phyloP scores from a whole-genome alignment of 2,329 filamentous ascomycete species.

The Sporothrix sp. region DNA sequence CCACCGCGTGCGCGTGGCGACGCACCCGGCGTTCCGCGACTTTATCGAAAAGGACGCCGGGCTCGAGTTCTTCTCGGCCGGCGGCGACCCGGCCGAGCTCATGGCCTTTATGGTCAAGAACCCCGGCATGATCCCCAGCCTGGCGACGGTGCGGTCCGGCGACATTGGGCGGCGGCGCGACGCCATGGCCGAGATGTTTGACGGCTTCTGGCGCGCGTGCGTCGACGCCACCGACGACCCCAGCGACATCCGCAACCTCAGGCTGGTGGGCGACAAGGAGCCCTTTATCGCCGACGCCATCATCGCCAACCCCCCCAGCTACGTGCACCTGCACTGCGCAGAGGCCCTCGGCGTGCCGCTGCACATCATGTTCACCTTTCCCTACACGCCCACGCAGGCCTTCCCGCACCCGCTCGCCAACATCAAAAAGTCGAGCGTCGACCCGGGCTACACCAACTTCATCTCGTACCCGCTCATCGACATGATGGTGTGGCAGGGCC shows the following conservation, averaged over 20 bases:
- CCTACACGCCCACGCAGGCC: slow-evolving; percentile 63
- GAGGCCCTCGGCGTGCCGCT: slow-evolving; percentile 68
- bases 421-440: slow-evolving; percentile 62
- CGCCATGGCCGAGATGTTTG: slow-evolving; percentile 72
- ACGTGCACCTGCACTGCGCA: slow-evolving; percentile 70
- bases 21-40: slow-evolving; percentile 66
- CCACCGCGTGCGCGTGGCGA: slow-evolving; percentile 68
- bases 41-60: slow-evolving; percentile 64
- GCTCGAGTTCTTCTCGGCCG: slow-evolving; percentile 71
- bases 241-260: slow-evolving; percentile 48
- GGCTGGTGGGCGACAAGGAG: slow-evolving; percentile 52
- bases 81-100: slow-evolving; percentile 68
- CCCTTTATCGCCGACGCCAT: slow-evolving; percentile 68
- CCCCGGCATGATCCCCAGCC: slow-evolving; percentile 62
- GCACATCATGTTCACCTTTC: slow-evolving; percentile 84
- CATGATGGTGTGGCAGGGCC: slow-evolving; percentile 84
- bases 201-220: slow-evolving; percentile 73
- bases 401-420: slow-evolving; percentile 73
- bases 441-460: slow-evolving; percentile 66
- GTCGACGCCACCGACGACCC: slow-evolving; percentile 64
- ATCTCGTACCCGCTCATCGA: slow-evolving; percentile 74
- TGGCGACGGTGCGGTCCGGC: slow-evolving; percentile 62
- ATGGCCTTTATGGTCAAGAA: slow-evolving; percentile 91
- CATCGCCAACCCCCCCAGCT: slow-evolving; percentile 72
- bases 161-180: slow-evolving; percentile 59